These are phyloP conservation scores for Buxus sempervirens DNA, from an alignment of 164 flowering plant species.

Conservation along the genomic window DNA sequence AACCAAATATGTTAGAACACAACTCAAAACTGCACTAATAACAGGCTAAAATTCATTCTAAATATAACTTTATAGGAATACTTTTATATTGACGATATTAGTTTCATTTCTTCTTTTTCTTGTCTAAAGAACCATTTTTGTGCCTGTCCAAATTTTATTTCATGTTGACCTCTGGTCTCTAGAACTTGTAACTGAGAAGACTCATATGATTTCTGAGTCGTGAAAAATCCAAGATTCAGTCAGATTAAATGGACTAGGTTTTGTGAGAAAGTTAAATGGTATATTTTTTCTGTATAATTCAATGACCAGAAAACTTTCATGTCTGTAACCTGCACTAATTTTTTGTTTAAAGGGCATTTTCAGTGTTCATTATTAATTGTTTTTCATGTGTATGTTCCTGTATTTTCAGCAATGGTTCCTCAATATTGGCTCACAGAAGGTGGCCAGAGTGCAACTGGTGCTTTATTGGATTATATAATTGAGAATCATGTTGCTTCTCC, in stretches of 20 bases:
- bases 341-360: neutral
- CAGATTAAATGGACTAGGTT: neutral
- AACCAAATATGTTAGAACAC: too few relatives aligned
- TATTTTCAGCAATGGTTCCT: conserved; percentile 78
- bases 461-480: conserved; percentile 68
- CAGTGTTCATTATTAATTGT: neutral
- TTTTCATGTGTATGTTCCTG: neutral
- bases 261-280: too few relatives aligned
- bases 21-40: too few relatives aligned
- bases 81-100: neutral
- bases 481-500: conserved; percentile 86
- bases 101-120: neutral
- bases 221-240: neutral
- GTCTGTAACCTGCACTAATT: too few relatives aligned
- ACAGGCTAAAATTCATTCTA: neutral
- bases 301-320: too few relatives aligned
- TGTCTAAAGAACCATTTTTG: neutral
- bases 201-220: too few relatives aligned
- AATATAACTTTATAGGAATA: neutral
- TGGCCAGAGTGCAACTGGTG: conserved; percentile 98
- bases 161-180: neutral
- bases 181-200: neutral
- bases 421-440: conserved; percentile 97
- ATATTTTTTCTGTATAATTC: too few relatives aligned
- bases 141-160: neutral